phyloP scores from a whole-genome alignment of 2,329 filamentous ascomycete genomes.

The Arthroderma sp. region DNA sequence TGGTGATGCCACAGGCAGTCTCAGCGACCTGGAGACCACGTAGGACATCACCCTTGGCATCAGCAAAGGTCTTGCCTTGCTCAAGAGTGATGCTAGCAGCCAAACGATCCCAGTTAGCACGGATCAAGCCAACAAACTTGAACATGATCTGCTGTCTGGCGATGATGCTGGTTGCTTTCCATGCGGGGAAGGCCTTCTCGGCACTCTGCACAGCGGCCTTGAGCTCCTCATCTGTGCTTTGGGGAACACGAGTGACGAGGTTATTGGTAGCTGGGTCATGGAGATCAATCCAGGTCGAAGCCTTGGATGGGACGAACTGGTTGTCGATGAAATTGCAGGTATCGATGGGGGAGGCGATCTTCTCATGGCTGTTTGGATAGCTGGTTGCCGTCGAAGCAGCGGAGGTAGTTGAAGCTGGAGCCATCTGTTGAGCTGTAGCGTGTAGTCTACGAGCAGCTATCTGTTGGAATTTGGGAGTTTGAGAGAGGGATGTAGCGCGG shows the following conservation, averaged over 20 bases:
- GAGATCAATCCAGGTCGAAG: constrained; percentile 50
- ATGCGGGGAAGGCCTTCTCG: constrained; percentile 49
- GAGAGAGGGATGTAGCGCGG: constrained; percentile 24
- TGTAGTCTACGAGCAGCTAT: constrained; percentile 25
- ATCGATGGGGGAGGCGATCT: constrained; percentile 37
- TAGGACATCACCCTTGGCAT: constrained; percentile 53
- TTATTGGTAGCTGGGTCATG: constrained; percentile 55
- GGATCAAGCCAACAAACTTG: constrained; percentile 50
- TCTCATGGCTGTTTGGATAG: constrained; percentile 41
- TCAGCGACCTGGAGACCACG: constrained; percentile 54
- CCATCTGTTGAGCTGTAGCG: constrained; percentile 37
- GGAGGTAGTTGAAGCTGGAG: constrained; percentile 20
- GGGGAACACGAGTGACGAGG: constrained; percentile 51
- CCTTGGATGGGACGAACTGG: constrained; percentile 44
- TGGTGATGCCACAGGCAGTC: constrained; percentile 54
- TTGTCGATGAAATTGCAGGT: constrained; percentile 52
- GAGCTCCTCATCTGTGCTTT: constrained; percentile 52
- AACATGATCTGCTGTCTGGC: constrained; percentile 52
- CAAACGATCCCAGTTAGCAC: constrained; percentile 51
- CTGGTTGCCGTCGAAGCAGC: constrained; percentile 28
- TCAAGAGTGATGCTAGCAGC: constrained; percentile 53
- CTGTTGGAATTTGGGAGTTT: constrained; percentile 2
- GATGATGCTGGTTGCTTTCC: constrained; percentile 48
- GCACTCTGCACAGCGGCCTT: constrained; percentile 49
- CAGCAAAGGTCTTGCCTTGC: constrained; percentile 56